Percentiles rank a stretch among this genome's conserved stretches.
Conservation (phyloP, 495 filamentous ascomycete species). For the Wilcoxina mikolae region DNA sequence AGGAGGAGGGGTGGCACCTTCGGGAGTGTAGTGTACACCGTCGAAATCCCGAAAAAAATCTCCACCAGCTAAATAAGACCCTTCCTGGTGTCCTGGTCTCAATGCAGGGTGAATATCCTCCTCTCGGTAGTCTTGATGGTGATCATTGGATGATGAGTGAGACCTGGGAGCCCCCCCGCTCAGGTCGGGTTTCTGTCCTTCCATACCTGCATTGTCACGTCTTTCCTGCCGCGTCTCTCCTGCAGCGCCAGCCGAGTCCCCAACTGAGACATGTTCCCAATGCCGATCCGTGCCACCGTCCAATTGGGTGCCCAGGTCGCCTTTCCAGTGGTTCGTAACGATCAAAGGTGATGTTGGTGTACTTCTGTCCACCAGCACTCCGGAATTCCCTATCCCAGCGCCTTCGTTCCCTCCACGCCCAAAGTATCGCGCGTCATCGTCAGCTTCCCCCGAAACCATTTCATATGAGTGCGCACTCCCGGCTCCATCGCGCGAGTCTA, state of each 20-base stretch:
- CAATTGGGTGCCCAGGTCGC: background rate
- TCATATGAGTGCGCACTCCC: background rate
- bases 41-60: conserved; percentile 81
- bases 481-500: background rate
- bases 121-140: background rate
- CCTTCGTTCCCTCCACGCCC: background rate
- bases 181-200: background rate
- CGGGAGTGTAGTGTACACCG: conserved; percentile 56
- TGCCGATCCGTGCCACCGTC: background rate
- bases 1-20: conserved; percentile 11
- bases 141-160: background rate
- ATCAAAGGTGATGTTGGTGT: background rate
- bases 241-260: background rate
- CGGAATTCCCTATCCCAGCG: no score
- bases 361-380: background rate
- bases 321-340: background rate
- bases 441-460: background rate
- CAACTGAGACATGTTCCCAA: conserved; percentile 3
- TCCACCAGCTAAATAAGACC: conserved; percentile 10
- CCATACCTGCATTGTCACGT: background rate
- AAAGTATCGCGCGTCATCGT: background rate
- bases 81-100: background rate
- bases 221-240: background rate
- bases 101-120: background rate
- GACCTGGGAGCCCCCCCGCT: no score